phyloP scores from a whole-genome alignment of 352 stramenopile genomes.

The Pythium aristosporum region DNA sequence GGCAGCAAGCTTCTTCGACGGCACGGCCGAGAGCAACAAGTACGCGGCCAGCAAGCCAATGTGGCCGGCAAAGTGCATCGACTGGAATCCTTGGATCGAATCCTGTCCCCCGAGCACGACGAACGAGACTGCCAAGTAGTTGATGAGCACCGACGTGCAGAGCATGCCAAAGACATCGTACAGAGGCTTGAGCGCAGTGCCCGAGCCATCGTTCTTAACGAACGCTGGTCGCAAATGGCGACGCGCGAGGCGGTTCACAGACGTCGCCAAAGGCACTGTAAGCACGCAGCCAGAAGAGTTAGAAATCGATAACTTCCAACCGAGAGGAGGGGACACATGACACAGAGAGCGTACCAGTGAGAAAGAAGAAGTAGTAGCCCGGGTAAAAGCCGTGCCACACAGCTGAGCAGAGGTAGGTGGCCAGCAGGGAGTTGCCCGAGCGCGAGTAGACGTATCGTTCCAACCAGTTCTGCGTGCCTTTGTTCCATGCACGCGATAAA shows the following conservation, averaged over 20 bases:
- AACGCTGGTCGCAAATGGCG: slow-evolving; percentile 61
- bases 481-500: slow-evolving; percentile 94
- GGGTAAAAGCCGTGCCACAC: slow-evolving; percentile 99
- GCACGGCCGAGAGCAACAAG: slow-evolving; percentile 37
- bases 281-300: background rate
- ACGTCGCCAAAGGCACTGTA: slow-evolving; percentile 57
- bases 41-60: slow-evolving; percentile 40
- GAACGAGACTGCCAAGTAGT: slow-evolving; percentile 75
- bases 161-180: slow-evolving; percentile 61
- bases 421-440: slow-evolving; percentile 90
- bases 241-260: slow-evolving; percentile 61
- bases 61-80: slow-evolving; percentile 62
- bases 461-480: slow-evolving; percentile 95
- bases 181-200: slow-evolving; percentile 36
- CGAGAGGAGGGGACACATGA: background rate
- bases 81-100: slow-evolving; percentile 41
- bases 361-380: slow-evolving; percentile 97
- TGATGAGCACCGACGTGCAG: slow-evolving; percentile 55
- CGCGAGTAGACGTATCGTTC: slow-evolving; percentile 97
- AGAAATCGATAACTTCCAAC: background rate
- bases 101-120: slow-evolving; percentile 66
- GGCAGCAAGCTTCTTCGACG: slow-evolving; percentile 30
- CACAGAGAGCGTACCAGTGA: slow-evolving; percentile 39
- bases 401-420: slow-evolving; percentile 94
- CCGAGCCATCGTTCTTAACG: slow-evolving; percentile 28